These are phyloP conservation scores for Schoenoplectus triqueter DNA, from an alignment of 202 grass and related monocot genomes.

Conservation along the genomic window DNA sequence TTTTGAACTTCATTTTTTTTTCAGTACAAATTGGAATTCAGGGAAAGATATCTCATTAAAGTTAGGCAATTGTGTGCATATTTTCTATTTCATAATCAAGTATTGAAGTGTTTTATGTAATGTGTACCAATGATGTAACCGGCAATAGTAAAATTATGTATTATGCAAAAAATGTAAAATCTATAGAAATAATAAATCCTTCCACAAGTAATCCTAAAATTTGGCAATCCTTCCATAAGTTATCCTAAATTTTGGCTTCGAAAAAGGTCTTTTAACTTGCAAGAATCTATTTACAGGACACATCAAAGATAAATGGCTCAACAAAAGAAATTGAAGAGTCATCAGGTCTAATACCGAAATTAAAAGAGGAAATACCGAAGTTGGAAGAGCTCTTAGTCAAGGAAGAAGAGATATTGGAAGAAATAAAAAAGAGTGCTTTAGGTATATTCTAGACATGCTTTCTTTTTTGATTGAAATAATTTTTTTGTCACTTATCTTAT, in stretches of 20 bases:
- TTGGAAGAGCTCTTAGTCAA: conserved; percentile 65
- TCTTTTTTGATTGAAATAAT: background rate
- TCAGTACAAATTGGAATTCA: background rate
- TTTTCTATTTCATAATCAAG: conserved; percentile 13
- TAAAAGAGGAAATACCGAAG: conserved; percentile 80
- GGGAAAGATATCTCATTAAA: background rate
- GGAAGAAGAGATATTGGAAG: conserved; percentile 81
- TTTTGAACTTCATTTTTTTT: background rate
- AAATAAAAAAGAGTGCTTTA: conserved; percentile 71
- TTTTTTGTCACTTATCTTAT: background rate
- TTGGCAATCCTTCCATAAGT: background rate
- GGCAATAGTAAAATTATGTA: background rate
- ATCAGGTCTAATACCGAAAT: conserved; percentile 71
- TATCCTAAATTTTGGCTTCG: conserved; percentile 4
- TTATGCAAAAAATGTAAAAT: conserved; percentile 19
- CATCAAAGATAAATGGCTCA: conserved; percentile 61
- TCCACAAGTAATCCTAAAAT: background rate
- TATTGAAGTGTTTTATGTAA: conserved; percentile 3
- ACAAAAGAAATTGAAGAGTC: conserved; percentile 71
- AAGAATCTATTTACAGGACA: conserved; percentile 55
- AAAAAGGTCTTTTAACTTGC: conserved; percentile 25
- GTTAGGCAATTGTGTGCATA: conserved; percentile 13
- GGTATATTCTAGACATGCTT: conserved; percentile 44
- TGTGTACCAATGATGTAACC: background rate
- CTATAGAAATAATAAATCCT: background rate